Base-by-base conservation (phyloP, 106 monocot species). In the Platanthera guangdongensis region DNA sequence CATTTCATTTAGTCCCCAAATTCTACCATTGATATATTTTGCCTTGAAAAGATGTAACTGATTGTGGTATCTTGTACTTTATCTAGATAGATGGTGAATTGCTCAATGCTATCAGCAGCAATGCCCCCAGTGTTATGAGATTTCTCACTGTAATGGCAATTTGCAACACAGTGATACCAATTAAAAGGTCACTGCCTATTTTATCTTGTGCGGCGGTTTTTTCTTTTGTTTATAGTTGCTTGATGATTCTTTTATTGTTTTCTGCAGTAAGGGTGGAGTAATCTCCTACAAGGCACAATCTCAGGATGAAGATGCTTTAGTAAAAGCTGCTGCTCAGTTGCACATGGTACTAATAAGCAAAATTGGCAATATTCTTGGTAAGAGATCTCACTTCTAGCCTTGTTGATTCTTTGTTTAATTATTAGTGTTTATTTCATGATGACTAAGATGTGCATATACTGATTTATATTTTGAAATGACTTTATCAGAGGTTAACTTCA, bases 261-360 rank as follows among this genome's bases (percentile, higher is more conserved):
- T 67, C n/a, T 87, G 50, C 78, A 95, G 94, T 50, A 75, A 60
- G 52, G 82, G 19, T 82, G 89, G 91, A 73, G 65, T 46, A 12
- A 86, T 89, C 52, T 74, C 80, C 47, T 97, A 97, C 51, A 94
- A 94, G 73, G 93, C 97, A 76, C 97, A 92, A 77, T 97, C 97
- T 78, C 89, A 97, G 84, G 97, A 97, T 88, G 97, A 97, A 72
- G 93, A 94, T 76, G 94, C 97, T 80, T 85, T 97, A 83, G 97
- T 97, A 70, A 86, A 80, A 85, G 97, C 94, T 75, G 91, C 97
- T 78, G 80, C 91, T 74, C 47, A 59, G 22, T 82, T 97, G 82
- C 84, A 90, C 81, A 88, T 97, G 91, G 77, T 83, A 73, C 86
- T 97, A 76, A 76, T 88, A 50, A 85, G 80, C 74, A 93, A 88